Conservation (phyloP, 2,329 filamentous ascomycete species). For the Penicillium sp. region DNA sequence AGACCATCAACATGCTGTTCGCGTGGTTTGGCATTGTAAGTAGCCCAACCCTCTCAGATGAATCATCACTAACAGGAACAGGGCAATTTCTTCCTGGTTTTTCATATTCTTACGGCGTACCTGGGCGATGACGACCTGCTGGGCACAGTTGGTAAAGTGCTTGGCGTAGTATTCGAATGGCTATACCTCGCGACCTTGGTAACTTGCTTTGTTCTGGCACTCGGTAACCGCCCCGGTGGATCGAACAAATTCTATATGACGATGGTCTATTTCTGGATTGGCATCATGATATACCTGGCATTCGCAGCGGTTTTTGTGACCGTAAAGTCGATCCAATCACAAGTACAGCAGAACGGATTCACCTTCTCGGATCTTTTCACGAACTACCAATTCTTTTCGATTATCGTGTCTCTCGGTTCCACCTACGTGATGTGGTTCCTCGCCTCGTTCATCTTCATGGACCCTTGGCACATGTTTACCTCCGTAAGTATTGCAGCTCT, state of each 20-base stretch:
- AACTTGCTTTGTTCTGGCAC: conserved; percentile 85
- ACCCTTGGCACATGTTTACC: conserved; percentile 98
- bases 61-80: too few relatives aligned
- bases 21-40: conserved; percentile 87
- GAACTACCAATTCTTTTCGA: conserved; percentile 70
- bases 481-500: conserved; percentile 35
- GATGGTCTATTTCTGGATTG: conserved; percentile 97
- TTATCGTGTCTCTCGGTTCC: conserved; percentile 83
- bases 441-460: conserved; percentile 85
- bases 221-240: conserved; percentile 89
- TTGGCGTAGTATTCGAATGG: conserved; percentile 91
- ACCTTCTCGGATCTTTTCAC: conserved; percentile 57
- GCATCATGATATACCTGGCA: conserved; percentile 89
- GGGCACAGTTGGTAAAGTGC: conserved; percentile 65
- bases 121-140: conserved; percentile 62
- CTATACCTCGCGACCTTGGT: conserved; percentile 84
- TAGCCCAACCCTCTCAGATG: too few relatives aligned
- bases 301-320: conserved; percentile 94
- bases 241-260: conserved; percentile 89
- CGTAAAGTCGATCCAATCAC: conserved; percentile 68
- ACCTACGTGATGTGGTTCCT: conserved; percentile 91
- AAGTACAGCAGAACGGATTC: too few relatives aligned
- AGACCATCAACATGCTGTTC: conserved; percentile 92
- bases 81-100: conserved; percentile 97
- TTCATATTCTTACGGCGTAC: conserved; percentile 88